phyloP scores from a whole-genome alignment of 176 grass and related monocot species.

The Metroxylon sagu region DNA sequence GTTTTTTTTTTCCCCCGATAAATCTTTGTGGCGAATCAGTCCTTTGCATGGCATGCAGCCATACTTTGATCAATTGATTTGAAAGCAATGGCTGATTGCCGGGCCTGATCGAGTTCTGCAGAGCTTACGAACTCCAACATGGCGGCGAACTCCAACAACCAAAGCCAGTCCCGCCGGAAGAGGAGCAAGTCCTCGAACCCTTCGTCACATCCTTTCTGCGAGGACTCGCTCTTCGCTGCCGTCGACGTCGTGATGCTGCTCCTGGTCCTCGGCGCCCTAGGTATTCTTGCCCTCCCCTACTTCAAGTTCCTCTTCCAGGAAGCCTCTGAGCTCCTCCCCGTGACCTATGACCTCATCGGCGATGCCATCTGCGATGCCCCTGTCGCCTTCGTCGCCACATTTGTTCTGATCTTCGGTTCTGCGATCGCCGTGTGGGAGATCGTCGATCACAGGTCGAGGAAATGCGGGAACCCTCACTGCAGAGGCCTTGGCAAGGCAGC shows the following conservation, averaged over 20 bases:
- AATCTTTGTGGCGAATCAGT: no score
- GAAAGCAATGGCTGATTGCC: slow-evolving; percentile 67
- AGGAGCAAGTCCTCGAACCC: slow-evolving; percentile 24
- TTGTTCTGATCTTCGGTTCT: slow-evolving; percentile 21
- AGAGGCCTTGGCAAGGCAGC: slow-evolving; percentile 76
- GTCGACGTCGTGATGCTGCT: slow-evolving; percentile 67
- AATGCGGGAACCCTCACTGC: slow-evolving; percentile 86
- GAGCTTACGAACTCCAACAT: slow-evolving; percentile 60
- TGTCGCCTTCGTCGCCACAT: slow-evolving; percentile 32
- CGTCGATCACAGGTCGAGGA: slow-evolving; percentile 65
- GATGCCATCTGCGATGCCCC: slow-evolving; percentile 33
- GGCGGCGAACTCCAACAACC: slow-evolving; percentile 14
- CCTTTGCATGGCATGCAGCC: no score
- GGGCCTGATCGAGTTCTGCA: slow-evolving; percentile 95
- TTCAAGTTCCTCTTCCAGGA: slow-evolving; percentile 23
- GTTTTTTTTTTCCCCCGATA: no score
- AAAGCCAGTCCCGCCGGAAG: slow-evolving; percentile 26
- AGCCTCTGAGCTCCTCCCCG: slow-evolving; percentile 36
- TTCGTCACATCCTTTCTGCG: slow-evolving; percentile 46
- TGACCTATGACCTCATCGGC: slow-evolving; percentile 11
- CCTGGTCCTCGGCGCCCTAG: slow-evolving; percentile 54
- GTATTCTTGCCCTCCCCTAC: slow-evolving; percentile 60
- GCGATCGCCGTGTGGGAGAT: slow-evolving; percentile 54
- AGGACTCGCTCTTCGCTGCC: slow-evolving; percentile 48
- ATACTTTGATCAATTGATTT: no score